Base-by-base conservation (phyloP, 1,284 basidiomycete genomes). In the Apiotrichum laibachii region DNA sequence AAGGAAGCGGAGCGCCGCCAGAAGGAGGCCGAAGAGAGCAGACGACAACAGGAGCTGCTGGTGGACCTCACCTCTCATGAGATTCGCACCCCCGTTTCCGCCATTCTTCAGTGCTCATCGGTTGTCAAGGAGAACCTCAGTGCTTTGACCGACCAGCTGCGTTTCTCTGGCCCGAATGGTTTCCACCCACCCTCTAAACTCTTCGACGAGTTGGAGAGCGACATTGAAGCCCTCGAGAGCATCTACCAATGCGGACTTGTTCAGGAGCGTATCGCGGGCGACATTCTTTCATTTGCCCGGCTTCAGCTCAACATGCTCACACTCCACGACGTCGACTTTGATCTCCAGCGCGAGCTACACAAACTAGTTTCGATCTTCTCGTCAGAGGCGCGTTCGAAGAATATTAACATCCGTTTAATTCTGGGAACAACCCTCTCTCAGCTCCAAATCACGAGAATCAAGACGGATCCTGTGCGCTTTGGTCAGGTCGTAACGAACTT, bases 201-300 rank as follows among this genome's bases (percentile, higher is more conserved):
- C 8, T 42, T 80, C 16, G 56, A 50, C 16, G 73, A 72, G 48
- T 66, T 80, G 13, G 74, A 74, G 15, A 77, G 79, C 43, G 60
- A 61, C 35, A 46, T 61, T 40, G 53, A 39, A 16, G 79, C 77
- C 53, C 60, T 63, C 10, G 61, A 63, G 19, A 57, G 57, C 50
- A 44, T 37, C 10, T 37, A 37, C 37, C 37, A 37, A 16, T 37
- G 37, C 37, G 37, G 37, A 11, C 37, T 37, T 50, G 59, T 53
- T 45, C 79, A 80, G 62, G 77, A 78, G 56, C 73, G 78, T 7
- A 79, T 80, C 35, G 77, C 78, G 5, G 77, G 76, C 50, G 79
- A 80, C 46, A 71, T 80, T 2, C 67, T 79, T 5, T 77, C 77
- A 0, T 62, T 80, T 9, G 77, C 77, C 1, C 62, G 77, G 22